Conservation (phyloP, 1,139 yeast species). For the Pichia sp. region DNA sequence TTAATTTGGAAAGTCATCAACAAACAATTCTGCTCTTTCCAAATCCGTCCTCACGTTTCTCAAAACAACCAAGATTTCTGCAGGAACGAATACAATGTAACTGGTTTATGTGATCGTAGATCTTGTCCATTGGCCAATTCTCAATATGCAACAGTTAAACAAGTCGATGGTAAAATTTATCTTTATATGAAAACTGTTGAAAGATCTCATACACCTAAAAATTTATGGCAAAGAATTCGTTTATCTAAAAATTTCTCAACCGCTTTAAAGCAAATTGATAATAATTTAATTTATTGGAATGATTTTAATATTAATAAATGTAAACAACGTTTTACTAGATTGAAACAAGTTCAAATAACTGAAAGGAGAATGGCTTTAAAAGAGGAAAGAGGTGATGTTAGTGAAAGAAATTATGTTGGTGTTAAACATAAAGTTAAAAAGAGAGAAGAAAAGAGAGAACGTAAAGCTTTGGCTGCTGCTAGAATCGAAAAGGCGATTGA, state of each 20-base stretch:
- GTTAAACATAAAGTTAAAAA: constrained; percentile 89
- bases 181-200: constrained; percentile 96
- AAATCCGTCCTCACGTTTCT: constrained; percentile 37
- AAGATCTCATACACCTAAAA: constrained; percentile 90
- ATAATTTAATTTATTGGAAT: constrained; percentile 86
- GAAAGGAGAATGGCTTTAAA: constrained; percentile 87
- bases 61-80: constrained; percentile 52
- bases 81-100: constrained; percentile 53
- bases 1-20: constrained; percentile 56
- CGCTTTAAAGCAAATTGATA: constrained; percentile 84
- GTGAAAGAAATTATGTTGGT: constrained; percentile 85
- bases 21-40: constrained; percentile 55
- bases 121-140: constrained; percentile 97
- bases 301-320: constrained; percentile 86
- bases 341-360: constrained; percentile 94
- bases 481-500: constrained; percentile 94
- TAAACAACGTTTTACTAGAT: constrained; percentile 88
- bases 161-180: constrained; percentile 79
- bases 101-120: constrained; percentile 86
- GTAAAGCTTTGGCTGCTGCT: constrained; percentile 95
- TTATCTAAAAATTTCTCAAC: constrained; percentile 79
- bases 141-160: constrained; percentile 89
- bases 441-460: constrained; percentile 87
- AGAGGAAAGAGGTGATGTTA: constrained; percentile 42
- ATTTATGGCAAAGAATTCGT: constrained; percentile 89